Base-by-base conservation (phyloP, 1,139 yeast species). In the Chernovozyma aurita region DNA sequence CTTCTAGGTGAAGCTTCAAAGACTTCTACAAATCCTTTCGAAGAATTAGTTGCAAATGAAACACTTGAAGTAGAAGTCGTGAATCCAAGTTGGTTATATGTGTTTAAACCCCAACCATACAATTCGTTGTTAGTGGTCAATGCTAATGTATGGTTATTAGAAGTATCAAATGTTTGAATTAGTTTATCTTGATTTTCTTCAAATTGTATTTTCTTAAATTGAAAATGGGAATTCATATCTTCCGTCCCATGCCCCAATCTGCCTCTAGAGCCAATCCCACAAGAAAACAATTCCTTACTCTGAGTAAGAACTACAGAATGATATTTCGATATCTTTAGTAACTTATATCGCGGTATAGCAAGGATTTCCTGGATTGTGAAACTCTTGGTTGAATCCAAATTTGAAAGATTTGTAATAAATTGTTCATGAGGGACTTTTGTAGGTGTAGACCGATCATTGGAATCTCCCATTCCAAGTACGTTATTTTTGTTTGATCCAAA, bases 71-170 rank as follows among this genome's bases (percentile, higher is more conserved):
- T 37, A 2, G 49, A 39, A 1, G 76, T 63, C 0, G 62, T 52
- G 44, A 71, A 73, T 0, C 95, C 95, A 15, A 86, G 59, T 53
- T 86, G 95, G 16, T 73, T 73, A 49, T 58, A 72, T 21, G 68
- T 65, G 50, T 86, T 86, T 42, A 78, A 65, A 0, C 97, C 97
- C 95, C 95, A 88, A 0, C 90, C 60, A 45, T 68, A 84, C 2
- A 86, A 63, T 15, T 69, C 70, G 28, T 80, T 80, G 9, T 59
- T 50, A 1, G 61, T 48, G 1, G 84, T 73, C 18, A 85, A 50
- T 0, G 55, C 71, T 20, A 86, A 50, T 0, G 87, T 65, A 53
- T 86, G 95, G 47, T 83, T 84, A 44, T 77, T 75, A 28, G 88
- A 80, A 2, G 79, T 55, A 0, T 77, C 75, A 1, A 79, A 47